Evolutionary conservation across 1,139 yeast species (phyloP).

Genomic region (Blastobotrys apis): DNA sequence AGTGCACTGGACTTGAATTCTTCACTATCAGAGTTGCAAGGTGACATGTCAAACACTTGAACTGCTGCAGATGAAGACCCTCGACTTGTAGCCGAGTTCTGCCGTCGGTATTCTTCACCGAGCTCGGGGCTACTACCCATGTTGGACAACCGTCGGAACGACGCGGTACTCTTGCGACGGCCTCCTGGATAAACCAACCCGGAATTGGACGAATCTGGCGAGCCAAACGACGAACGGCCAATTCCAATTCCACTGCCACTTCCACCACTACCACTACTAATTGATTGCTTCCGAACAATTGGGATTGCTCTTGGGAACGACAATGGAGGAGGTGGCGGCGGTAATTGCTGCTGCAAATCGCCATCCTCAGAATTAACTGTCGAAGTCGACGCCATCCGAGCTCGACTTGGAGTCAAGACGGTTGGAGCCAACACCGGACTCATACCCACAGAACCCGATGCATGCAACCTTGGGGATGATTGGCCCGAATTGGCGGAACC

Average conservation of each 20-base stretch:
- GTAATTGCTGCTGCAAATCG: background rate
- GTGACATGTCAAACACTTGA: conserved; percentile 47
- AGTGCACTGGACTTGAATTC: conserved; percentile 50
- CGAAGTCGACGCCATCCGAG: background rate
- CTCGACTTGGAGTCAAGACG: conserved; percentile 1
- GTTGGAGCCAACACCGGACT: conserved; percentile 5
- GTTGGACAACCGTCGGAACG: conserved; percentile 24
- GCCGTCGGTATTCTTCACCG: conserved; percentile 25
- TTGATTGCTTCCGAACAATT: background rate
- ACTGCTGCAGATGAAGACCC: conserved; percentile 15
- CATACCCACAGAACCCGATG: background rate
- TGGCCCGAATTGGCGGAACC: conserved; percentile 10
- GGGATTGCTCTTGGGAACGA: background rate
- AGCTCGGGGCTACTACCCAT: conserved; percentile 31
- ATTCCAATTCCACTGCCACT: background rate
- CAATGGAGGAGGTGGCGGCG: too few species aligned
- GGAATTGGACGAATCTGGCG: background rate
- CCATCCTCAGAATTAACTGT: conserved; percentile 3
- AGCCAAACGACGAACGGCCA: background rate
- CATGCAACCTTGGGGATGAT: conserved; percentile 10
- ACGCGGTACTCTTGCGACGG: background rate
- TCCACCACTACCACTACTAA: background rate
- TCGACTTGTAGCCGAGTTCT: conserved; percentile 25
- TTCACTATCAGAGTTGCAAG: conserved; percentile 68
- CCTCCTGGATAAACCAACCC: background rate